A percentile compares a stretch with the other conserved stretches of the same genome.
Conservation (phyloP, 2,329 filamentous ascomycete species). For the Shiraia bambusicola region DNA sequence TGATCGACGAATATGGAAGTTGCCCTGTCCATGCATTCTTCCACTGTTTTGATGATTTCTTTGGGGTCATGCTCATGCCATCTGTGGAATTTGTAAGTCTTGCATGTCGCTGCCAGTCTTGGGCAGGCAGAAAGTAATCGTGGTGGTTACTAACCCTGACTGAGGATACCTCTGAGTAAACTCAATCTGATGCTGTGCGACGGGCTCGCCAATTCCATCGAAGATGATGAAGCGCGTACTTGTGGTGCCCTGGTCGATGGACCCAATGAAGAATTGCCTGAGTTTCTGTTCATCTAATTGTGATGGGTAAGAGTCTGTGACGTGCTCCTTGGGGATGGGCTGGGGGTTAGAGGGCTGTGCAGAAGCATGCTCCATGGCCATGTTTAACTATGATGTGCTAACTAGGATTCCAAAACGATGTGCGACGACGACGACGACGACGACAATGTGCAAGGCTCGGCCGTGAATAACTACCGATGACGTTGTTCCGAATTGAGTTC, state of each 20-base stretch:
- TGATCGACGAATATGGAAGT: constrained; percentile 69
- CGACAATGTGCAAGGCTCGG: constrained; percentile 4
- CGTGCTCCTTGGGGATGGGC: constrained; percentile 37
- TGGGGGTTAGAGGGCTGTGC: constrained; percentile 30
- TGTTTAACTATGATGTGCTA: no score
- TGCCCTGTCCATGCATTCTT: constrained; percentile 77
- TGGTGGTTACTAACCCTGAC: constrained; percentile 67
- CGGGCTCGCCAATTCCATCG: constrained; percentile 72
- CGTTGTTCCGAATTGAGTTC: constrained; percentile 20
- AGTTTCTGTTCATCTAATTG: constrained; percentile 38
- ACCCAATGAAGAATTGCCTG: constrained; percentile 72
- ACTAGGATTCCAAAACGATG: no score
- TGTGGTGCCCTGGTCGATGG: constrained; percentile 89
- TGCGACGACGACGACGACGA: constrained; percentile 2
- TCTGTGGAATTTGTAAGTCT: constrained; percentile 49
- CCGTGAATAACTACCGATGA: constrained; percentile 14
- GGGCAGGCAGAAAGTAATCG: no score
- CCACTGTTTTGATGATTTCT: constrained; percentile 73
- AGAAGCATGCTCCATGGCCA: constrained; percentile 34
- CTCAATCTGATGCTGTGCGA: constrained; percentile 83
- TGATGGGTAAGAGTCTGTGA: constrained; percentile 18
- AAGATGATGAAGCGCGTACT: constrained; percentile 90
- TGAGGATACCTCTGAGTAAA: constrained; percentile 83
- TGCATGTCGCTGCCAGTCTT: not conserved
- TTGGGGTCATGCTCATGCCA: constrained; percentile 89